Base-by-base conservation (phyloP, 179 eudicot species). In the Silene vulgaris region DNA sequence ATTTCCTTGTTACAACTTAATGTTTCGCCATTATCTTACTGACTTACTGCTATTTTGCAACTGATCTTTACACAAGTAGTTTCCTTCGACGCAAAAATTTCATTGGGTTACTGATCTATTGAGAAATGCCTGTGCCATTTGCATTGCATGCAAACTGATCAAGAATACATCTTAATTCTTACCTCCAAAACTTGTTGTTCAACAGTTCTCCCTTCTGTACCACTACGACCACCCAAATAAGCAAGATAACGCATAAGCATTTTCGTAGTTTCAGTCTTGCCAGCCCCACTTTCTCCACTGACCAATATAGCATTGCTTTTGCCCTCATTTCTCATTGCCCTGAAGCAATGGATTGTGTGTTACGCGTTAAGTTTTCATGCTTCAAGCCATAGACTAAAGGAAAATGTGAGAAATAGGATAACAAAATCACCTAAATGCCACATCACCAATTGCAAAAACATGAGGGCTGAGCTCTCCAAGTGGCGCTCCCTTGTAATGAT, bases 181-280 rank as follows among this genome's bases (percentile, higher is more conserved):
- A 95, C 99, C 88, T 95, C 97, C 82, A 95, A 81, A 77, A 95
- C 97, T 88, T 95, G 95, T 80, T 95, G 97, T 73, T 95, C 97
- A 69, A 95, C 99, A 12, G 99, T 92, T 73, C 97, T 77, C 60
- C 97, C 97, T 89, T 92, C 99, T 43, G 92, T 90, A 67, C 81
- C 90, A 76, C 85, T 80, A 80, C 90, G 93, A 56, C 99, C 97
- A 69, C 99, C 99, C 85, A 95, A 80, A 85, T 85, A 93, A 37
- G 99, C 99, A 81, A 95, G 97, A 80, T 95, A 95, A 2, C 85
- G 89, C 99, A 95, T 95, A 85, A 92, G 95, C 97, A 92, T 92
- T 85, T 95, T 95, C 70, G 99, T 95, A 37, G 99, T 95, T 85
- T 92, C 97, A 8, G 99, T 92, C 84, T 95, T 95, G 63, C 99